A percentile compares a stretch with the other conserved stretches of the same genome.
Evolutionary conservation across 2,329 filamentous ascomycete species (phyloP).

Genomic region (Trichophyton equinum): DNA sequence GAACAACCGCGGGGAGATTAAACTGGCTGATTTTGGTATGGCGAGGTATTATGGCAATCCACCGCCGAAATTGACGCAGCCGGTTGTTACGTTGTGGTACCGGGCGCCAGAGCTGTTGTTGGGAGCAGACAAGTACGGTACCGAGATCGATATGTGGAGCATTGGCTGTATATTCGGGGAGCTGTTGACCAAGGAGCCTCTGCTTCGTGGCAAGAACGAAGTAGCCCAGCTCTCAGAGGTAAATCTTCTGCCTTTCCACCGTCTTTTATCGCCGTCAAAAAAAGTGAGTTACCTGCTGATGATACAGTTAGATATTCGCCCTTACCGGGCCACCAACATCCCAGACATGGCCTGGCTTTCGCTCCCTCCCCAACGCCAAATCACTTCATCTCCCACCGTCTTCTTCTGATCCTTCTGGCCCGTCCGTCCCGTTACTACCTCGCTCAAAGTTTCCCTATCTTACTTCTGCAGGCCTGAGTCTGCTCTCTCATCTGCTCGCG

Average conservation of each 20-base stretch:
- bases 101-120: slow-evolving; percentile 81
- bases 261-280: not conserved
- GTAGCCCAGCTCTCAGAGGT: slow-evolving; percentile 71
- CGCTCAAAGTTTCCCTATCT: slow-evolving; percentile 70
- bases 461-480: slow-evolving; percentile 56
- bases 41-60: slow-evolving; percentile 78
- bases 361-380: slow-evolving; percentile 73
- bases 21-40: slow-evolving; percentile 97
- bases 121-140: slow-evolving; percentile 61
- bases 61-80: slow-evolving; percentile 64
- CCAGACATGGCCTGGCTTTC: slow-evolving; percentile 73
- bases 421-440: slow-evolving; percentile 41
- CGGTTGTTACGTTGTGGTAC: slow-evolving; percentile 97
- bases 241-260: slow-evolving; percentile 10
- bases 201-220: slow-evolving; percentile 83
- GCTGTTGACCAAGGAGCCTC: slow-evolving; percentile 66
- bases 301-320: slow-evolving; percentile 54
- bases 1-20: slow-evolving; percentile 87
- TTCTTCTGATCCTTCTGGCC: slow-evolving; percentile 14
- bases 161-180: slow-evolving; percentile 93
- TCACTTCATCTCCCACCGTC: slow-evolving; percentile 54
- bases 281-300: not conserved
- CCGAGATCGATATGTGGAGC: slow-evolving; percentile 86
- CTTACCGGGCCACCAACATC: slow-evolving; percentile 78
- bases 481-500: slow-evolving; percentile 58